Conservation (phyloP, 495 filamentous ascomycete genomes). For the Hypoxylon fragiforme region DNA sequence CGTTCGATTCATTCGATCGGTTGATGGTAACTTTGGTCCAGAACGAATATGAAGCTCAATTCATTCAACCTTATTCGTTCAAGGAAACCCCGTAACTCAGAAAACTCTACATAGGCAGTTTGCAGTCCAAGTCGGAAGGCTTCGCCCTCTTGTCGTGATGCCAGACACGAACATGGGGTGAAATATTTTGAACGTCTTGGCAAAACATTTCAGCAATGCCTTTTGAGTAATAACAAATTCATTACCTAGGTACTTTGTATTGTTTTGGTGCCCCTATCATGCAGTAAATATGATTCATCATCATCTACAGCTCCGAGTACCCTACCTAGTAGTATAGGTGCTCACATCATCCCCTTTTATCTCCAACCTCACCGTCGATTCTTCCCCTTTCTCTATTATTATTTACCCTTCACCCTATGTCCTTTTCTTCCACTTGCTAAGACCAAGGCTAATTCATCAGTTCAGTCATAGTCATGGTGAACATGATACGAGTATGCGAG, state of each 20-base stretch:
- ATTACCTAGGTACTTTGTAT: background rate
- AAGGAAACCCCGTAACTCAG: slow-evolving; percentile 8
- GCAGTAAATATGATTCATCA: too few species aligned
- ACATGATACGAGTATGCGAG: too few species aligned
- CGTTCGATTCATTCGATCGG: slow-evolving; percentile 10
- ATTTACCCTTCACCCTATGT: too few species aligned
- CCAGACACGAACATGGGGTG: slow-evolving; percentile 3
- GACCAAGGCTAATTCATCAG: too few species aligned
- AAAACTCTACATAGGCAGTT: slow-evolving; percentile 16
- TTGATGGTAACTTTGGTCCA: slow-evolving; percentile 11
- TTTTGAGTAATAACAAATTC: slow-evolving; percentile 19
- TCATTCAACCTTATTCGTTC: slow-evolving; percentile 22
- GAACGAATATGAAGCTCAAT: slow-evolving; percentile 14
- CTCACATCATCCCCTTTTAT: background rate
- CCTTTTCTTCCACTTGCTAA: too few species aligned
- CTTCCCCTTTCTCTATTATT: too few species aligned
- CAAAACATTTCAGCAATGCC: slow-evolving; percentile 10
- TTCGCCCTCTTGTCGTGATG: slow-evolving; percentile 9
- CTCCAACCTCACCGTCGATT: too few species aligned
- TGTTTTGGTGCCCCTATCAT: background rate
- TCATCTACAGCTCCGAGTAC: too few species aligned
- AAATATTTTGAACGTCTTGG: background rate
- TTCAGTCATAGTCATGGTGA: too few species aligned
- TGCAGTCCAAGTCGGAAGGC: slow-evolving; percentile 6
- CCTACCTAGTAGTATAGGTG: too few species aligned